Evolutionary conservation across 768 basidiomycete genomes (phyloP).

Genomic region (Lanmaoa pseudosensibilis): DNA sequence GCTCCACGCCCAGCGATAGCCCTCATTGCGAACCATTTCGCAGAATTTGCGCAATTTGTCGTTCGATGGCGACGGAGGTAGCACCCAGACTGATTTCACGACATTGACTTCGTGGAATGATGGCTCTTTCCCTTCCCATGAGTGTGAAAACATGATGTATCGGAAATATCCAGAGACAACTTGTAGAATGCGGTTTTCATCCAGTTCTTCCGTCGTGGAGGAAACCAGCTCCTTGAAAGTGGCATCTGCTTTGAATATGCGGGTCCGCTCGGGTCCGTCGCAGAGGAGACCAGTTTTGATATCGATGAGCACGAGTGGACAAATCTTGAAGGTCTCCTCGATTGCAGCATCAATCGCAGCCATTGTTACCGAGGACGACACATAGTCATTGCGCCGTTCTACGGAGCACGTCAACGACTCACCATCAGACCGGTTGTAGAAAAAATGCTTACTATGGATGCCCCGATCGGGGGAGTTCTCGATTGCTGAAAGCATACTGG

Average conservation of each 20-base stretch:
- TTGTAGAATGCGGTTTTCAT: constrained; percentile 2
- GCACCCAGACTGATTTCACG: constrained; percentile 9
- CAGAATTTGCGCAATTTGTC: constrained; percentile 15
- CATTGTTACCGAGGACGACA: not conserved
- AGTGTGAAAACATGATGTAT: constrained; percentile 17
- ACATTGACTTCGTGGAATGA: constrained; percentile 11
- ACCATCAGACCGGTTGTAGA: not conserved
- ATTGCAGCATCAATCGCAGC: constrained; percentile 5
- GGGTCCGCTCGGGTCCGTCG: constrained; percentile 2
- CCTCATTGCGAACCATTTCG: constrained; percentile 2
- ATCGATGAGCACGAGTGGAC: constrained; percentile 11
- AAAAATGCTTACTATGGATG: constrained; percentile 3
- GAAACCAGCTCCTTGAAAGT: constrained; percentile 11
- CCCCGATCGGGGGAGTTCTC: constrained; percentile 1
- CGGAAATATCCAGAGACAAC: constrained; percentile 11
- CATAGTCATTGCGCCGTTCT: constrained; percentile 3
- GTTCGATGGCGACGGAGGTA: not conserved
- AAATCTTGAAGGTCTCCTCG: constrained; percentile 1
- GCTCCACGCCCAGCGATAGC: constrained; percentile 15
- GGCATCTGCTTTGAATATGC: constrained; percentile 8
- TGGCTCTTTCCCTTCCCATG: constrained; percentile 17
- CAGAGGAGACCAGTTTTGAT: constrained; percentile 9
- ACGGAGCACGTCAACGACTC: not conserved
- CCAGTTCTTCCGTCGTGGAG: constrained; percentile 10
- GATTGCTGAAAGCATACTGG: constrained; percentile 3